Base-by-base conservation (phyloP, 805 yeast species). In the Ogataea siamensis region DNA sequence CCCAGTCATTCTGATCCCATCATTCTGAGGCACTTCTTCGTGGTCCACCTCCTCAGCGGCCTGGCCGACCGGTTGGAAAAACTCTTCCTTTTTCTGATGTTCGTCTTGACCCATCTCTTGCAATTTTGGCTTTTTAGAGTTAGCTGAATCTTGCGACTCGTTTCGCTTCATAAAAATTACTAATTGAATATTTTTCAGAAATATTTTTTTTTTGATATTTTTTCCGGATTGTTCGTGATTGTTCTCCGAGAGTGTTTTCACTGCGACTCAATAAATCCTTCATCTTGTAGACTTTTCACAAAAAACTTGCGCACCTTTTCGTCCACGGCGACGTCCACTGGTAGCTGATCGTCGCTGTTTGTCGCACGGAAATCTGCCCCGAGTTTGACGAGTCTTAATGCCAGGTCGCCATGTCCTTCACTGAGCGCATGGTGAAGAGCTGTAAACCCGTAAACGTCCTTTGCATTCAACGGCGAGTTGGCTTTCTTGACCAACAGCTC, bases 351-450 rank as follows among this genome's bases (percentile, higher is more conserved):
- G 9, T 78, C 83, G 2, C 51, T 43, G 46, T 73, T 77, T 34
- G 62, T 63, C 10, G 67, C 39, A 14, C 53, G 60, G 8, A 67
- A 58, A 48, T 84, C 87, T 0, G 95, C 96, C 0, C 91, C 91
- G 5, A 71, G 64, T 36, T 71, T 68, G 2, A 80, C 78, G 32
- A 89, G 62, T 22, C 66, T 53, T 1, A 78, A 67, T 0, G 85
- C 95, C 8, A 77, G 76, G 42, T 85, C 95, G 1, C 83, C 88
- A 50, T 80, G 81, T 0, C 96, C 96, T 60, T 89, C 98, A 0
- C 95, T 87, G 39, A 83, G 63, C 0, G 97, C 96, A 60, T 87
- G 95, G 58, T 87, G 95, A 43, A 91, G 58, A 1, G 96, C 80
- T 0, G 95, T 83, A 88, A 93, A 87, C 0, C 95, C 93, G 37